Evolutionary conservation across 1,139 yeast species (phyloP).

Genomic region (Zygosaccharomyces sapae): DNA sequence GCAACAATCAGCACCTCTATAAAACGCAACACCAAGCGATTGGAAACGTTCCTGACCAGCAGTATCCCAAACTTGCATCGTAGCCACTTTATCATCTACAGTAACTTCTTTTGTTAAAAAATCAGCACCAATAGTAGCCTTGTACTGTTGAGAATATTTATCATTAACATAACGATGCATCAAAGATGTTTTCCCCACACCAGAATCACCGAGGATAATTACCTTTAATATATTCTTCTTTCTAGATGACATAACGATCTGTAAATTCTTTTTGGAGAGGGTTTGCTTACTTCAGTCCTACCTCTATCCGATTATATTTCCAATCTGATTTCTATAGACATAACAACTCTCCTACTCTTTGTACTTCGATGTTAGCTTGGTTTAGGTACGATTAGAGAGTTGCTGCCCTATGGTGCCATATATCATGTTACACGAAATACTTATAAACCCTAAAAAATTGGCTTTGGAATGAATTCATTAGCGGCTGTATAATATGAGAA

Average conservation of each 20-base stretch:
- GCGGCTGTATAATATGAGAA: no score
- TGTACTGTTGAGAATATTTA: constrained; percentile 91
- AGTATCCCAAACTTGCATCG: constrained; percentile 96
- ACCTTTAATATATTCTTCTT: constrained; percentile 91
- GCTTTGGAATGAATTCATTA: no score
- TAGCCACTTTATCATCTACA: constrained; percentile 67
- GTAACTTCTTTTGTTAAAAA: constrained; percentile 86
- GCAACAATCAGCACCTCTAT: constrained; percentile 97
- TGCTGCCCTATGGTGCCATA: no score
- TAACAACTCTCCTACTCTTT: no score
- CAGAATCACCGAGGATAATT: constrained; percentile 93
- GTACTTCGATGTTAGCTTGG: no score
- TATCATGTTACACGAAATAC: no score
- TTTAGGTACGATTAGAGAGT: no score
- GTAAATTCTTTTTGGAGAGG: no score
- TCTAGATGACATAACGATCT: constrained; percentile 59
- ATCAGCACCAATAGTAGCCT: constrained; percentile 98
- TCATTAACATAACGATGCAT: constrained; percentile 96
- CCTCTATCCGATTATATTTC: not conserved
- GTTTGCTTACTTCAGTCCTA: not conserved
- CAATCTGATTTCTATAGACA: not conserved
- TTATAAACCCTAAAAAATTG: no score
- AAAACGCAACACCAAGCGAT: constrained; percentile 93
- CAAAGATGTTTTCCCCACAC: constrained; percentile 94
- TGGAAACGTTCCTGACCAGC: constrained; percentile 99